phyloP scores from a whole-genome alignment of 2,329 filamentous ascomycete genomes.

The Scopulariopsis brevicaulis region DNA sequence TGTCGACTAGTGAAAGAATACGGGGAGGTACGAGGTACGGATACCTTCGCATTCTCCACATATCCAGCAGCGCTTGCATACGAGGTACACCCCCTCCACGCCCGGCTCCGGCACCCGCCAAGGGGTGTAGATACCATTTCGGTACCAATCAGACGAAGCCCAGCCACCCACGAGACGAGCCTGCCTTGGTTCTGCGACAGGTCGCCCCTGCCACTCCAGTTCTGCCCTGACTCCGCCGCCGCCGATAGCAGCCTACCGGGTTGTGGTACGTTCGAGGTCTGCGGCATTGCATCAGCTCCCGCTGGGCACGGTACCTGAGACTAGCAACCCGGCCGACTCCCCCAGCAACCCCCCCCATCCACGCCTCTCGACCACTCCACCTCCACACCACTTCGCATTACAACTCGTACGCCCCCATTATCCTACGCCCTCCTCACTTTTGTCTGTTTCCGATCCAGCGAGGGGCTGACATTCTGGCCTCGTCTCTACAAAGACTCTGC shows the following conservation, averaged over 20 bases:
- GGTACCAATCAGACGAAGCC: constrained; percentile 7
- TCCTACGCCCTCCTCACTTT: neutral
- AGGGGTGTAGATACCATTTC: neutral
- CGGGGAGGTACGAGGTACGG: neutral
- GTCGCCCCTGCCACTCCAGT: neutral
- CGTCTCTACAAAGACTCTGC: neutral
- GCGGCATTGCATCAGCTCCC: constrained; percentile 5
- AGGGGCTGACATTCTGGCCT: neutral
- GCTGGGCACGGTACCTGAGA: neutral
- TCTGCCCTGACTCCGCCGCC: neutral
- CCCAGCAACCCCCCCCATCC: neutral
- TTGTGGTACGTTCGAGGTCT: neutral
- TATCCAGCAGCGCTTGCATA: neutral
- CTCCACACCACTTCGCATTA: constrained; percentile 1
- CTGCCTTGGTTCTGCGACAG: constrained; percentile 14
- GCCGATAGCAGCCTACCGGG: neutral
- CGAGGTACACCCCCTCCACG: neutral
- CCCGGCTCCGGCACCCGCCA: neutral
- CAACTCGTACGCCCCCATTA: constrained; percentile 3
- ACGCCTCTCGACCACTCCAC: neutral
- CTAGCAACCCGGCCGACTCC: neutral
- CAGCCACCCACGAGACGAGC: constrained; percentile 13
- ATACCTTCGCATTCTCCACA: neutral
- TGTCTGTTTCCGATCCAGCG: neutral
- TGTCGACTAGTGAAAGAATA: neutral